Evolutionary conservation across 805 yeast species (phyloP), one percentile per base, ranked within the genome.

Genomic region (Candida yuanshanica): DNA sequence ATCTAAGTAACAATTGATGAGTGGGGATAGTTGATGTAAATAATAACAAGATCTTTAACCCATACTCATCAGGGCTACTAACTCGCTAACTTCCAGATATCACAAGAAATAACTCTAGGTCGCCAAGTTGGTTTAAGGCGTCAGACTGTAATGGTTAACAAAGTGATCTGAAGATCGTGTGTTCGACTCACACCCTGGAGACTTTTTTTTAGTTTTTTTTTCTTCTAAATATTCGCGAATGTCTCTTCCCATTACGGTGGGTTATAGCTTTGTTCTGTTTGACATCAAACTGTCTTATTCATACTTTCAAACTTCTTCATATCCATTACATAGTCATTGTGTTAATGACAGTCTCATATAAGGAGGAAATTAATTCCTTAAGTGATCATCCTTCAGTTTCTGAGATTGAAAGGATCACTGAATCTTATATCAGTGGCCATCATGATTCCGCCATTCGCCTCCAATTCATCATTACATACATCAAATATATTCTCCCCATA

Each of bases 161-260:
- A 39, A 37, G 51, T 40, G 21, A 48, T 48, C 51, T 48, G 42
- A 44, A 48, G 45, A 48, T 48, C 51, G 51, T 40, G 51, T 43
- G 50, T 48, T 46, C 50, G 52, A 46, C 45, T 46, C 52, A 42
- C 52, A 41, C 52, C 52, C 52, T 45, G 37, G 52, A 48, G 52
- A 48, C 7, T 39, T 32, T 21, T 34, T 44, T 42, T 39, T n/a
- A n/a, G n/a, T 39, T 29, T 22, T 20, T 16, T 12, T 20, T n/a
- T 20, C 18, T 14, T 5, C 2, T n/a, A 27, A 12, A 8, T 14
- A 14, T 27, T 27, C 16, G n/a, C 8, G 18, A 8, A 13, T 27
- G 7, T 14, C 18, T 27, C 14, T 26, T 7, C 13, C n/a, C n/a
- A 14, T 2, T 5, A 3, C 6, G 7, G 9, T 27, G 31, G 16